Base-by-base conservation (phyloP, 1,284 basidiomycete species). In the Abortiporus biennis region DNA sequence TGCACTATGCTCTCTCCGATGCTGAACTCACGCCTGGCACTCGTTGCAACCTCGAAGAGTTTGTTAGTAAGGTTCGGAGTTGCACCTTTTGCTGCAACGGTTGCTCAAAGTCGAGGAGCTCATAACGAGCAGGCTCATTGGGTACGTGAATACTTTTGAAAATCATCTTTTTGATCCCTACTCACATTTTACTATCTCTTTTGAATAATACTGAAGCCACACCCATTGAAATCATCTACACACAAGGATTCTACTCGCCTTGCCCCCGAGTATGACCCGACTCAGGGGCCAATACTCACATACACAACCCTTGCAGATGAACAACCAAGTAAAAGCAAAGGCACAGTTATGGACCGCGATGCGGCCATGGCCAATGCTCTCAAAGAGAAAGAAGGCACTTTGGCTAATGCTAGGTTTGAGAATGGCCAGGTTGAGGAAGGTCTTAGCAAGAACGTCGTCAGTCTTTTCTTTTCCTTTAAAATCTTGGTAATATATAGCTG, bases 391-490 rank as follows among this genome's bases (percentile, higher is more conserved):
- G 42, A 55, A 35, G 53, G 53, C 11, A 54, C 52, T 8, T 43
- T 54, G 12, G 51, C 49, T 2, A 56, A 53, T 36, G 44, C 55
- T 3, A 45, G 52, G 38, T 51, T 56, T 27, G 55, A 56, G 34
- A 47, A 49, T 29, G 55, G 53, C 1, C 33, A 51, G 25, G 38
- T 53, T n/a, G 52, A 50, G n/a, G 46, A 47, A 21, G 50, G 50
- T 4, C 50, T 51, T 22, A 46, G 50, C 13, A 46, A 50, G 21
- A 49, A 54, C 30, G 55, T 54, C 40, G 53, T 54, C 33, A 13
- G 50, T n/a, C n/a, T 47, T n/a, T 32, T 15, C 19, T 33, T 3
- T 35, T 15, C 16, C 6, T 12, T n/a, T 11, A 15, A 8, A 39
- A 31, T 5, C n/a, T 27, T 16, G 13, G 3, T 2, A 15, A 13